Evolutionary conservation across 139 green algal species (phyloP).

Genomic region (Raphidocelis subcapitata): DNA sequence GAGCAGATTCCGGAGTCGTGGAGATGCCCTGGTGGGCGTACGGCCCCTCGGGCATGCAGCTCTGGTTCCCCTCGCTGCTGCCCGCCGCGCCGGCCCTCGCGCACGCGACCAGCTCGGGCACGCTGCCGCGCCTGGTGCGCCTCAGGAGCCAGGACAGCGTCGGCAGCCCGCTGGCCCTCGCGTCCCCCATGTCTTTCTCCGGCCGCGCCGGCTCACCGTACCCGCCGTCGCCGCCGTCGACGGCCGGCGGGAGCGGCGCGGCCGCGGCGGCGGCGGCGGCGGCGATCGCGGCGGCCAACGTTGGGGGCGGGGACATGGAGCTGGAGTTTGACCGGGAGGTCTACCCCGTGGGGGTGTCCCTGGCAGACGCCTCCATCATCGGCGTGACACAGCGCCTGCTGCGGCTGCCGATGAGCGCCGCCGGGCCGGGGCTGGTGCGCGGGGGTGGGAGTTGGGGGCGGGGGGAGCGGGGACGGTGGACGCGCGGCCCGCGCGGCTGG

Average conservation of each 20-base stretch:
- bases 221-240: background rate
- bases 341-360: conserved; percentile 89
- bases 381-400: conserved; percentile 59
- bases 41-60: conserved; percentile 88
- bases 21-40: conserved; percentile 97
- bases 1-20: conserved; percentile 39
- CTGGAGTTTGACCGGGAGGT: conserved; percentile 96
- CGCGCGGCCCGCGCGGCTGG: no score
- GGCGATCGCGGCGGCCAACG: background rate
- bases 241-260: background rate
- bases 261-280: background rate
- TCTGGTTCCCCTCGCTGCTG: conserved; percentile 86
- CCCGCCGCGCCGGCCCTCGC: conserved; percentile 7
- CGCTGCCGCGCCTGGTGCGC: background rate
- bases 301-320: conserved; percentile 74
- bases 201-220: background rate
- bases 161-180: background rate
- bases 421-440: background rate
- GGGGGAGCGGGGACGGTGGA: background rate
- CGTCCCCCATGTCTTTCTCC: conserved; percentile 9
- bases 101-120: background rate
- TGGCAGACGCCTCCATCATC: conserved; percentile 86
- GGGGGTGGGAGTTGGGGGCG: background rate
- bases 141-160: conserved; percentile 8
- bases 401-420: background rate